A percentile compares a stretch with the other conserved stretches of the same genome.
phyloP scores from a whole-genome alignment of 768 basidiomycete genomes.

The Termitomyces sp. region DNA sequence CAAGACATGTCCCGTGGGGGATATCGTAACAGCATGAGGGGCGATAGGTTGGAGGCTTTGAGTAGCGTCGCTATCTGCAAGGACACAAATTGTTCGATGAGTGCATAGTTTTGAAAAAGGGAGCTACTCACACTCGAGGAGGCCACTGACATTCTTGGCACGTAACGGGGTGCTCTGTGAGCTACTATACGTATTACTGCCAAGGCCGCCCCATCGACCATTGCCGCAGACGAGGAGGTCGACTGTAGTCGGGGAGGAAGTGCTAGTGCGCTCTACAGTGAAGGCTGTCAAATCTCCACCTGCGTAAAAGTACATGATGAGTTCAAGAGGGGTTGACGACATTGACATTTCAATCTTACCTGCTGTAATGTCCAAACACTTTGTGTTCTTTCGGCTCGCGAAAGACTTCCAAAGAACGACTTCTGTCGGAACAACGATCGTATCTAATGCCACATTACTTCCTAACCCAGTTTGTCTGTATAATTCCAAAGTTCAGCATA shows the following conservation, averaged over 20 bases:
- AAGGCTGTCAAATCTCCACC: constrained; percentile 80
- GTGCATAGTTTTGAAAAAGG: background rate
- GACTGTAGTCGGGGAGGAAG: constrained; percentile 20
- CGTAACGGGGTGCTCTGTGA: constrained; percentile 66
- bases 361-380: constrained; percentile 61
- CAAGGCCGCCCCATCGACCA: constrained; percentile 79
- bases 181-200: constrained; percentile 62
- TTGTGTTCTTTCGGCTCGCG: constrained; percentile 44
- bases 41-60: constrained; percentile 58
- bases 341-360: constrained; percentile 31
- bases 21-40: constrained; percentile 60
- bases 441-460: constrained; percentile 51
- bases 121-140: constrained; percentile 73
- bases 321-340: background rate
- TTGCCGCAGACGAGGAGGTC: constrained; percentile 75
- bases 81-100: constrained; percentile 2
- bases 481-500: background rate
- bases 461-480: constrained; percentile 80
- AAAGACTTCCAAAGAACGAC: constrained; percentile 64
- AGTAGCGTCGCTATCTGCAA: constrained; percentile 61
- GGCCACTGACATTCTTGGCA: constrained; percentile 75
- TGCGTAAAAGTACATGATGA: constrained; percentile 16
- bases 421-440: constrained; percentile 81
- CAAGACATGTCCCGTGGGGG: constrained; percentile 72
- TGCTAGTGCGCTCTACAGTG: constrained; percentile 49